phyloP scores from a whole-genome alignment of 2,329 filamentous ascomycete species.

The Fusarium illudens region DNA sequence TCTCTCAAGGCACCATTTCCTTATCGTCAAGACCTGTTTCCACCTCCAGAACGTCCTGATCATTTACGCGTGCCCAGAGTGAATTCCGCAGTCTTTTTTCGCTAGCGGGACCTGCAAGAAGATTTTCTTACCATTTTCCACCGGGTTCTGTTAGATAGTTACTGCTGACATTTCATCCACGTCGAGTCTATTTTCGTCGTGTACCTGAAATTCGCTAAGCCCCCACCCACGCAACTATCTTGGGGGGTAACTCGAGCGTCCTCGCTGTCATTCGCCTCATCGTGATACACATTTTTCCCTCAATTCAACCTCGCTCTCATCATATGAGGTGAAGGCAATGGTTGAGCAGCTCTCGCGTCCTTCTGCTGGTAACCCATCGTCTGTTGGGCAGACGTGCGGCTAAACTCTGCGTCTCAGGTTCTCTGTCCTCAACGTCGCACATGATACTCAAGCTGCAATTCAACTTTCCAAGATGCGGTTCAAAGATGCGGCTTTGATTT shows the following conservation, averaged over 20 bases:
- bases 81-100: constrained; percentile 87
- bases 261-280: neutral
- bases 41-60: constrained; percentile 80
- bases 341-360: neutral
- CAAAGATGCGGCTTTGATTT: constrained; percentile 5
- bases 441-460: neutral
- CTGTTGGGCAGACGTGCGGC: constrained; percentile 3
- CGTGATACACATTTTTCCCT: neutral
- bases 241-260: neutral
- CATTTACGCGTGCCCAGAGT: constrained; percentile 92
- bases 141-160: constrained; percentile 98
- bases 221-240: neutral
- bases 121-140: constrained; percentile 52
- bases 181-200: neutral
- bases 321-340: no score
- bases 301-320: neutral
- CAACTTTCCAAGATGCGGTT: neutral
- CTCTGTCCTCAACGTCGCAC: neutral
- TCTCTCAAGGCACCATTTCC: constrained; percentile 78
- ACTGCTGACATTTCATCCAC: constrained; percentile 75
- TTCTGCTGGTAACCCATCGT: neutral
- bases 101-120: constrained; percentile 89
- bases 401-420: constrained; percentile 9
- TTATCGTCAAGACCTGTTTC: constrained; percentile 90
- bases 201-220: constrained; percentile 37